Conservation (phyloP, 2,329 filamentous ascomycete species). For the Pseudogymnoascus sp. region DNA sequence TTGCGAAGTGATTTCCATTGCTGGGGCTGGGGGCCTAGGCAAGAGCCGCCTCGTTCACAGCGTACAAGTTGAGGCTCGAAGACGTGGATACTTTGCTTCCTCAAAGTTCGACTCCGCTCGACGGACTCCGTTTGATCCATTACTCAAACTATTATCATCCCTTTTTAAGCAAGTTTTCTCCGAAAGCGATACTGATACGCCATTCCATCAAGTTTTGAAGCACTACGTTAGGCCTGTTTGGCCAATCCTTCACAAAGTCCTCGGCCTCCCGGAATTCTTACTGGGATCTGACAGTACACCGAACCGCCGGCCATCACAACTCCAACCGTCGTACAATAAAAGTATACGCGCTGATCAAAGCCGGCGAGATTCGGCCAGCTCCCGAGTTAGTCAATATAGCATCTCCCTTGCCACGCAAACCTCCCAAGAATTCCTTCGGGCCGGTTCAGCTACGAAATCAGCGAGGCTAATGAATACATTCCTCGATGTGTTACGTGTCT, state of each 20-base stretch:
- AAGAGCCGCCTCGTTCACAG: conserved; percentile 60
- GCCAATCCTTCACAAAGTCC: conserved; percentile 54
- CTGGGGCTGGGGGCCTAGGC: conserved; percentile 56
- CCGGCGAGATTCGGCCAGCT: conserved; percentile 24
- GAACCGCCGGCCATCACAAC: conserved; percentile 6
- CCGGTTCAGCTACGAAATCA: conserved; percentile 51
- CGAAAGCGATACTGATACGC: conserved; percentile 57
- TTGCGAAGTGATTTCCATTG: conserved; percentile 55
- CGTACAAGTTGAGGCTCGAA: conserved; percentile 52
- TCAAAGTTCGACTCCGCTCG: conserved; percentile 59
- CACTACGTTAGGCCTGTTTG: conserved; percentile 57
- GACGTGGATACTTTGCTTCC: conserved; percentile 57
- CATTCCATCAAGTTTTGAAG: conserved; percentile 54
- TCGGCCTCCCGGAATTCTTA: conserved; percentile 64
- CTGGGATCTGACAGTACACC: conserved; percentile 34
- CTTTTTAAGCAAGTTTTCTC: conserved; percentile 62
- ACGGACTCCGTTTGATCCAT: conserved; percentile 53
- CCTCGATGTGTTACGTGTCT: conserved; percentile 73
- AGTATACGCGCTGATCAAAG: conserved; percentile 22
- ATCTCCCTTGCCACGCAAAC: conserved; percentile 38
- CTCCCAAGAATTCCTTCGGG: conserved; percentile 53
- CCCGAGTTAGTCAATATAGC: conserved; percentile 23
- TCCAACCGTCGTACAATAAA: conserved; percentile 24
- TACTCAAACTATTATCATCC: conserved; percentile 57
- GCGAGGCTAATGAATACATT: conserved; percentile 82